phyloP scores from a whole-genome alignment of 306 rosid genomes.

The Comarum palustre region DNA sequence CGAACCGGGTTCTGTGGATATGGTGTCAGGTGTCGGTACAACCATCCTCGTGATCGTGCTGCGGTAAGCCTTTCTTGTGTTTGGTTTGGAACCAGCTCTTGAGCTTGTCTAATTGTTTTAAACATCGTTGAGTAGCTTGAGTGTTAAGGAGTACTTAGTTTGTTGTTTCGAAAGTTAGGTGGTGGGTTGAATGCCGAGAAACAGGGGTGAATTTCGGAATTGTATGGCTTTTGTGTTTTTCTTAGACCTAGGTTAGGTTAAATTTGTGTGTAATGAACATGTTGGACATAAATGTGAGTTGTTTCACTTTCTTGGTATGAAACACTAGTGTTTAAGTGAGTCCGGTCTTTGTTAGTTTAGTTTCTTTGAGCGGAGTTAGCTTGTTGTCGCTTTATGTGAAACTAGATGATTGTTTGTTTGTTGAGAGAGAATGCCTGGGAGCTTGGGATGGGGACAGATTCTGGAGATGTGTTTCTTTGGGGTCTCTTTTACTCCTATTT shows the following conservation, averaged over 20 bases:
- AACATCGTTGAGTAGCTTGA: not conserved
- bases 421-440: not conserved
- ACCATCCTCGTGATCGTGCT: slow-evolving; percentile 83
- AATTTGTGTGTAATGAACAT: not conserved
- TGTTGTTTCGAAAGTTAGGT: not conserved
- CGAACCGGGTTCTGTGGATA: slow-evolving; percentile 83
- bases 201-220: slow-evolving; percentile 3
- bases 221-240: not conserved
- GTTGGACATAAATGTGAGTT: not conserved
- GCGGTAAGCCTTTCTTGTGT: slow-evolving; percentile 47
- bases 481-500: not conserved
- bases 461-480: not conserved
- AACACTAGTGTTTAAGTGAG: not conserved
- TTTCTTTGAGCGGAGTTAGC: not conserved
- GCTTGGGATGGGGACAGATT: not conserved
- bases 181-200: slow-evolving; percentile 7
- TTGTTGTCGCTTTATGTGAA: not conserved
- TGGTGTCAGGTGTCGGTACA: slow-evolving; percentile 78
- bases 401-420: slow-evolving; percentile 13
- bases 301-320: not conserved
- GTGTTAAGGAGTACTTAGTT: not conserved
- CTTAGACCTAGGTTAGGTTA: not conserved
- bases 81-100: slow-evolving; percentile 26
- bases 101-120: slow-evolving; percentile 8
- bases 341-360: not conserved